Percentiles rank a stretch among this genome's conserved stretches.
These are phyloP conservation scores for Jamesozyma rosinii DNA, from an alignment of 805 yeast genomes.

Conservation along the genomic window DNA sequence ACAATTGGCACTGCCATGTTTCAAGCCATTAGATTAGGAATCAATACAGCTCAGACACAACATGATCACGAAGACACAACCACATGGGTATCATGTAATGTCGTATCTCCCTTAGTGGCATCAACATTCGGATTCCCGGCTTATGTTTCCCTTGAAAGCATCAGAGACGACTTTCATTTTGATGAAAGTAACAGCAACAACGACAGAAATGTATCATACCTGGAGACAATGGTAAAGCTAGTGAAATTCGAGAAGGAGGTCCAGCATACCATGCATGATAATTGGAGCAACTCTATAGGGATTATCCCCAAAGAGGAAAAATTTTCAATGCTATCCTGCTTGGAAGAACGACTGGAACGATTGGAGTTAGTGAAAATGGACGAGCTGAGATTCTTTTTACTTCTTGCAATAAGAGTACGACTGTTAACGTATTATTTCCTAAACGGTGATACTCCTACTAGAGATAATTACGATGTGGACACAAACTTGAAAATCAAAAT, in stretches of 20 bases:
- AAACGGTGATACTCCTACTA: background rate
- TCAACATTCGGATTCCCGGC: slow-evolving; percentile 92
- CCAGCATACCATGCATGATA: background rate
- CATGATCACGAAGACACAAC: slow-evolving; percentile 57
- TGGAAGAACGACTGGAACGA: background rate
- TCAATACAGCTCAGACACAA: slow-evolving; percentile 55
- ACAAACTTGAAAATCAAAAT: too few species aligned
- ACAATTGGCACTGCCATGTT: slow-evolving; percentile 86
- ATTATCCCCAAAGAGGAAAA: background rate
- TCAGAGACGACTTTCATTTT: background rate
- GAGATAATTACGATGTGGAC: background rate
- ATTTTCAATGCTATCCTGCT: background rate
- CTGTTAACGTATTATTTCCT: background rate
- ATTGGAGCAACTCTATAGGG: background rate
- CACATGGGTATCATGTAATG: slow-evolving; percentile 91
- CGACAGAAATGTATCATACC: background rate
- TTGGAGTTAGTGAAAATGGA: background rate
- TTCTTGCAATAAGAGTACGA: background rate
- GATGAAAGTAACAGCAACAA: slow-evolving; percentile 27
- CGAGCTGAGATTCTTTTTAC: background rate
- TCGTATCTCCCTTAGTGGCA: slow-evolving; percentile 81
- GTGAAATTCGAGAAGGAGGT: background rate
- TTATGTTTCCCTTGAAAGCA: slow-evolving; percentile 64
- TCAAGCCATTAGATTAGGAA: slow-evolving; percentile 88
- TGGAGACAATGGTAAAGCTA: background rate